A percentile compares a stretch with the other conserved stretches of the same genome.
These are phyloP conservation scores for Penicillium nucicola DNA, from an alignment of 495 filamentous ascomycete genomes.

Conservation along the genomic window DNA sequence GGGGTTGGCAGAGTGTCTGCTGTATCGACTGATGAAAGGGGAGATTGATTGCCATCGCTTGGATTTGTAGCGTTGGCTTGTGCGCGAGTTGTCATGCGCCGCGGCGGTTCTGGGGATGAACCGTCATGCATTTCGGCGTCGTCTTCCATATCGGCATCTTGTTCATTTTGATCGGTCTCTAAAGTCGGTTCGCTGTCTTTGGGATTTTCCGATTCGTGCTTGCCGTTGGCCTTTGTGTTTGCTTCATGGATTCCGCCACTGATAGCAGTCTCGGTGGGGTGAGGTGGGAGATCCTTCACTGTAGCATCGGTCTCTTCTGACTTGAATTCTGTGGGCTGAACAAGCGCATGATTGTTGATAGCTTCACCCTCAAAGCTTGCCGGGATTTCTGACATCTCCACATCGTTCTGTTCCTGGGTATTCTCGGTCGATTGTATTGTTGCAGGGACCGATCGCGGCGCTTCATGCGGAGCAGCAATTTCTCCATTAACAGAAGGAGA, in stretches of 20 bases:
- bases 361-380: slow-evolving; percentile 1
- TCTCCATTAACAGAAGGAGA: slow-evolving; percentile 5
- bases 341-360: background rate
- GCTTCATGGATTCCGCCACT: slow-evolving; percentile 2
- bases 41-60: slow-evolving; percentile 29
- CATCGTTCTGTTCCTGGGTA: slow-evolving; percentile 26
- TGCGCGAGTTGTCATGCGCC: slow-evolving; percentile 68
- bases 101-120: slow-evolving; percentile 43
- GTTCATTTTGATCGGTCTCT: slow-evolving; percentile 13
- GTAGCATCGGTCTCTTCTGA: slow-evolving; percentile 39
- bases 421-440: slow-evolving; percentile 1
- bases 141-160: slow-evolving; percentile 39
- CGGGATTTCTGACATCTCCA: slow-evolving; percentile 44
- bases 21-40: slow-evolving; percentile 48
- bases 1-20: slow-evolving; percentile 53
- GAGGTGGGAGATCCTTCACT: slow-evolving; percentile 37
- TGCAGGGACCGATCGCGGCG: slow-evolving; percentile 6
- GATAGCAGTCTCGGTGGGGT: slow-evolving; percentile 14
- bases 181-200: slow-evolving; percentile 9
- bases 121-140: slow-evolving; percentile 38
- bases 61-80: slow-evolving; percentile 54
- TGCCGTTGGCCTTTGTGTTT: slow-evolving; percentile 10
- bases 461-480: slow-evolving; percentile 6
- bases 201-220: slow-evolving; percentile 6
- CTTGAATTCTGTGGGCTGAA: slow-evolving; percentile 29